phyloP scores from a whole-genome alignment of 768 basidiomycete species.

The Boletus rubroflammeus region DNA sequence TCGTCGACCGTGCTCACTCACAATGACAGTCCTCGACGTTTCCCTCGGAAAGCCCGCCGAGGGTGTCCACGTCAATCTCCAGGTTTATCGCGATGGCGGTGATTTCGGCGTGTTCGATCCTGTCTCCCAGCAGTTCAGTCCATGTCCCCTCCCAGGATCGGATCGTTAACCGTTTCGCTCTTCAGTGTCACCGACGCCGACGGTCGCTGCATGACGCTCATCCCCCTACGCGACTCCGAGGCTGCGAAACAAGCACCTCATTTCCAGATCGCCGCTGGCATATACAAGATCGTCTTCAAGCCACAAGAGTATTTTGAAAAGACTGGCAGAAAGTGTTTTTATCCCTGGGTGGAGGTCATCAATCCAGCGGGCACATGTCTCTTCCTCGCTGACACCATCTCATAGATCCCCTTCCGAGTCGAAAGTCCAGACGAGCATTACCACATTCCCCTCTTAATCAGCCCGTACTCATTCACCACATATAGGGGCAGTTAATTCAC shows the following conservation, averaged over 20 bases:
- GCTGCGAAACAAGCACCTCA: slow-evolving; percentile 41
- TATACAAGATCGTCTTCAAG: slow-evolving; percentile 85
- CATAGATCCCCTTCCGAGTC: slow-evolving; percentile 75
- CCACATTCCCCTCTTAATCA: slow-evolving; percentile 89
- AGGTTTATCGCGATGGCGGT: slow-evolving; percentile 41
- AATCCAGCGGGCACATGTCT: neutral
- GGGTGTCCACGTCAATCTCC: slow-evolving; percentile 62
- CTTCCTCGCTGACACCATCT: slow-evolving; percentile 9
- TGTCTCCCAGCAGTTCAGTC: slow-evolving; percentile 58
- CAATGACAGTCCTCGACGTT: slow-evolving; percentile 71
- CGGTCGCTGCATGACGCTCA: slow-evolving; percentile 78
- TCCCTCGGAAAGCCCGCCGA: slow-evolving; percentile 78
- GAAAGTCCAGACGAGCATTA: slow-evolving; percentile 76
- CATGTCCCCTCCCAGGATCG: neutral
- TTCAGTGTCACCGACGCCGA: slow-evolving; percentile 74
- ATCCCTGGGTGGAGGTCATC: slow-evolving; percentile 86
- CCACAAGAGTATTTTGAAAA: slow-evolving; percentile 78
- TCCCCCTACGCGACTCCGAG: slow-evolving; percentile 51
- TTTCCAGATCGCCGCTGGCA: slow-evolving; percentile 40
- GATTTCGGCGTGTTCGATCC: slow-evolving; percentile 46
- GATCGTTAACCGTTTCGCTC: neutral
- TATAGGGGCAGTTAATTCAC: slow-evolving; percentile 76
- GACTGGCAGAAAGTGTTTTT: slow-evolving; percentile 67
- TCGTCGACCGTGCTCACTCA: neutral
- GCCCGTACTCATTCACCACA: slow-evolving; percentile 88